Conservation (phyloP, 805 yeast species). For the Sugiyamaella mastotermitis region DNA sequence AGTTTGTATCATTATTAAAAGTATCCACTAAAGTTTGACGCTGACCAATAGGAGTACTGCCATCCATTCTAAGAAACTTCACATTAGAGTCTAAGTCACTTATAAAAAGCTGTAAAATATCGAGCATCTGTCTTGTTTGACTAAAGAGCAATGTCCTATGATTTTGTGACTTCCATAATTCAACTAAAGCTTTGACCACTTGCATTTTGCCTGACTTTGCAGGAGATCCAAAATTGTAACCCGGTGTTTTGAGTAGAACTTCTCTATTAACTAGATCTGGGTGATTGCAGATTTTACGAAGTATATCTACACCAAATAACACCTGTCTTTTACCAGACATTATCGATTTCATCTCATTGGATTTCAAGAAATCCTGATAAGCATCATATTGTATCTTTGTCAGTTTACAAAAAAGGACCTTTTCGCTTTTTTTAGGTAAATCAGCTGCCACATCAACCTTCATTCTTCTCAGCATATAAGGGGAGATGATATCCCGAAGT, state of each 20-base stretch:
- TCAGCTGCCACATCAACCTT: constrained; percentile 95
- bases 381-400: constrained; percentile 70
- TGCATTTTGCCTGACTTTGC: constrained; percentile 80
- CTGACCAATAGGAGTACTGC: constrained; percentile 71
- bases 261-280: constrained; percentile 71
- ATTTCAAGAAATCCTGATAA: constrained; percentile 67
- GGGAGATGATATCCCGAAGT: constrained; percentile 79
- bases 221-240: constrained; percentile 39
- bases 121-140: constrained; percentile 91
- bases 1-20: constrained; percentile 58
- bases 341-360: constrained; percentile 70
- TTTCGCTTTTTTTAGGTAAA: constrained; percentile 85
- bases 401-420: constrained; percentile 85
- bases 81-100: constrained; percentile 31
- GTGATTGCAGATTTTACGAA: constrained; percentile 92
- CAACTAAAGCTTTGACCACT: constrained; percentile 69
- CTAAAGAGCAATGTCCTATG: constrained; percentile 83
- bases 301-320: constrained; percentile 80
- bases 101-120: constrained; percentile 70
- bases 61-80: constrained; percentile 83
- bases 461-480: constrained; percentile 79
- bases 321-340: constrained; percentile 73
- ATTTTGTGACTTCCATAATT: constrained; percentile 69
- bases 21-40: constrained; percentile 77
- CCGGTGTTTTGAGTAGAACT: constrained; percentile 27